Base-by-base conservation (phyloP, 176 grass and related monocot species). In the Raddia distichophylla region DNA sequence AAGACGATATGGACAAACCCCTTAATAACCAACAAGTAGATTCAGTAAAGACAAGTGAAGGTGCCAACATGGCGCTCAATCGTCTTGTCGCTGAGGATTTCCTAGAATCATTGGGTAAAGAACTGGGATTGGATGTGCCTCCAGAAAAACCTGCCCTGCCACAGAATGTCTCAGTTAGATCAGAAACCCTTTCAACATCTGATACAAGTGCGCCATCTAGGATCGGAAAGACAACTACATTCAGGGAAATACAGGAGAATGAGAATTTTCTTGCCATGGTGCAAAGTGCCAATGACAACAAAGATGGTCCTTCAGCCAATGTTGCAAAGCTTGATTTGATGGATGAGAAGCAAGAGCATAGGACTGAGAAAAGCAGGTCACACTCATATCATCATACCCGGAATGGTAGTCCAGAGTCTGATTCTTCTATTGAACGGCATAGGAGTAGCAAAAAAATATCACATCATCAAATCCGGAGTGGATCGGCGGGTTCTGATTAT, bases 31-130 rank as follows among this genome's bases (percentile, higher is more conserved):
- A 93, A 63, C 63, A 14, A 32, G 74, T 86, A 44, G 90, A 91
- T 75, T 90, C 86, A 48, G 62, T 80, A 10, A 95, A 91, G 74
- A 94, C 91, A 18, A 98, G 87, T 90, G 95, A 98, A 88, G 92
- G 90, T 67, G 92, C 88, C 14, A 98, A 95, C 82, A 95, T 87
- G 83, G 84, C 92, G 69, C 84, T 98, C 65, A 98, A 98, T 71
- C 95, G 90, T 75, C 83, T 98, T 84, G 90, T 95, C 73, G 92
- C 95, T 37, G 88, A 89, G 49, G 95, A 98, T 95, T 98, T 98
- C 69, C 82, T 98, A 27, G 90, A 98, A 92, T 95, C 95, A 71
- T 78, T 98, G 80, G 95, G 92, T 85, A 95, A 90, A 91, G 92
- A 98, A 81, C 80, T 98, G 64, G 92, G 95, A 18, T 84, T 98